Base-by-base conservation (phyloP, 805 yeast genomes). In the Helenozyma rhizophorensis region DNA sequence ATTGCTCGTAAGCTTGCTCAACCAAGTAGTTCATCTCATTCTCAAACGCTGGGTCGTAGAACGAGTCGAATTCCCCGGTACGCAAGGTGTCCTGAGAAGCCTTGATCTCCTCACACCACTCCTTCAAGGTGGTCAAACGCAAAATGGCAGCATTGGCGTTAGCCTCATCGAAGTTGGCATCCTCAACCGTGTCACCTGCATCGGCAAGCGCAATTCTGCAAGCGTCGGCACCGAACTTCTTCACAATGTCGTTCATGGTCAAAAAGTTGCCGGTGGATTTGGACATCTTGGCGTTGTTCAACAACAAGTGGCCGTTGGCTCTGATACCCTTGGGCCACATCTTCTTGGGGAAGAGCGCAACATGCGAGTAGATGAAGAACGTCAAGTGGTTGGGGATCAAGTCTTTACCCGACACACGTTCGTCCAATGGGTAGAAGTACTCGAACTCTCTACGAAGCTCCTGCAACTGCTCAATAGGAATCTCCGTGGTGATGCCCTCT, bases 261-360 rank as follows among this genome's bases (percentile, higher is more conserved):
- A 86, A 72, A 59, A 93, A 93, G 70, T 93, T 93, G 65, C 98
- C 98, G 21, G 97, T 90, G 21, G 95, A 83, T 63, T 93, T 93
- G 35, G 97, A 81, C 98, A 93, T 93, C 75, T 93, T 93, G 51
- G 90, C 93, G 58, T 93, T 90, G 70, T 93, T 93, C 60, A 93
- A 76, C 72, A 93, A 63, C 66, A 93, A 76, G 59, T 93, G 98
- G 47, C 98, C 98, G 53, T 93, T 93, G 43, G 85, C 84, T 65
- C 98, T 82, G 44, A 93, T 74, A 60, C 97, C 96, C 49, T 63
- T 74, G 42, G 97, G 98, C 97, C 97, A 93, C 71, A 75, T 77
- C 50, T 74, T 70, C 70, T 79, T 82, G 34, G 93, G 93, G 83
- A 93, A 93, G 36, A 93, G 60, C 11, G 97, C 97, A 48, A 85